Conservation (phyloP, 305 asterid species). For the Caryopteris hybrid region DNA sequence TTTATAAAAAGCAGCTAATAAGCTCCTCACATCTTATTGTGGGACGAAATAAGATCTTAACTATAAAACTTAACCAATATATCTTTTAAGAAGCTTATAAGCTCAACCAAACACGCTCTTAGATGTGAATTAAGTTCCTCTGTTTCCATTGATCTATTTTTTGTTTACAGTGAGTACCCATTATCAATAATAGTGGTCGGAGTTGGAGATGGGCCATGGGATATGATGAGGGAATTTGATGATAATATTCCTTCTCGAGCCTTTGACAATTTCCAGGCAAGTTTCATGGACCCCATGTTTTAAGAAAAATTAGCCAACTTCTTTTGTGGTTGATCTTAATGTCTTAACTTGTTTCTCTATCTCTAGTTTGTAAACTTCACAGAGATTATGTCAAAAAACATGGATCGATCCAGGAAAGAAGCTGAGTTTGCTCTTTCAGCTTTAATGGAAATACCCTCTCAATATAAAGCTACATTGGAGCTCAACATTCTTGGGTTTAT, state of each 20-base stretch:
- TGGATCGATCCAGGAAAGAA: constrained; percentile 67
- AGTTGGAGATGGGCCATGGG: constrained; percentile 99
- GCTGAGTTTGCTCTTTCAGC: constrained; percentile 92
- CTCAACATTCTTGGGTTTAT: constrained; percentile 78
- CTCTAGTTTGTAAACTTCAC: constrained; percentile 89
- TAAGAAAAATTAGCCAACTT: neutral
- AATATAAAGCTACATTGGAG: constrained; percentile 92
- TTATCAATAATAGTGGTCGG: constrained; percentile 86
- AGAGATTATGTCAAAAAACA: constrained; percentile 77
- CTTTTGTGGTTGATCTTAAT: neutral
- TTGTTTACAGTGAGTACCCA: constrained; percentile 69
- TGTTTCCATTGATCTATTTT: neutral
- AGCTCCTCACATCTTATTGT: no score
- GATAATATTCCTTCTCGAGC: constrained; percentile 95
- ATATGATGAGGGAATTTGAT: constrained; percentile 96
- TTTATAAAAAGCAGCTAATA: no score
- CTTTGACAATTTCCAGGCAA: constrained; percentile 94
- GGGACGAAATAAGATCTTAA: no score
- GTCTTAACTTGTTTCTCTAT: constrained; percentile 12
- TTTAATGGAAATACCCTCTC: constrained; percentile 94
- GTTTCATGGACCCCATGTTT: constrained; percentile 13
- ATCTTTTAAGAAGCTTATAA: no score
- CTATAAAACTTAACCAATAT: no score
- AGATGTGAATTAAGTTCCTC: neutral
- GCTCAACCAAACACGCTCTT: no score